These are phyloP conservation scores for Calcarisporium arbuscula DNA, from an alignment of 2,329 filamentous ascomycete species.

Conservation along the genomic window DNA sequence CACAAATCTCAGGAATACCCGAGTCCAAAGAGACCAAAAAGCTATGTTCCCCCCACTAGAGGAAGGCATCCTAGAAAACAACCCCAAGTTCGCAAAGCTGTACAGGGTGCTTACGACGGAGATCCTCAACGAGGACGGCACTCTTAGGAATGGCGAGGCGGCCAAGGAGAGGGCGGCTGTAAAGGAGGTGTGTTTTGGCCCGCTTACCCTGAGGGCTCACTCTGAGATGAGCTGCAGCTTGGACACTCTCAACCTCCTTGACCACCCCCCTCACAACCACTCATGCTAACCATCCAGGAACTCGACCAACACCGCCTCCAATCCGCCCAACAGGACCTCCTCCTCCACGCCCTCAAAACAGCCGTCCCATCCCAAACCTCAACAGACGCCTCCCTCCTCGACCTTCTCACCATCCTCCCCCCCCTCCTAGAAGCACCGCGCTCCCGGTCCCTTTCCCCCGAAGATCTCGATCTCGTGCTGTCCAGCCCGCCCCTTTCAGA, in stretches of 20 bases:
- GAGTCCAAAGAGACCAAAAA: slow-evolving; percentile 10
- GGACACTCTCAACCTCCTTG: not conserved
- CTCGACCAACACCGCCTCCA: slow-evolving; percentile 42
- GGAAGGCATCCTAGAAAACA: slow-evolving; percentile 44
- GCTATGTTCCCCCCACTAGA: slow-evolving; percentile 55
- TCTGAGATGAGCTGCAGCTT: not conserved
- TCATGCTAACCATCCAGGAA: slow-evolving; percentile 28
- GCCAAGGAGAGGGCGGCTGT: slow-evolving; percentile 44
- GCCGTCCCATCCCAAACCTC: slow-evolving; percentile 26
- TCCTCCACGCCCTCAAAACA: slow-evolving; percentile 43
- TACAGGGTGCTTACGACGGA: slow-evolving; percentile 48
- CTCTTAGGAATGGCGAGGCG: slow-evolving; percentile 45
- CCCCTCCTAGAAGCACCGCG: slow-evolving; percentile 36
- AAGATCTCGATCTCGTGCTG: slow-evolving; percentile 38
- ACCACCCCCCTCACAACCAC: not conserved
- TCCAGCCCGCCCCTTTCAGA: slow-evolving; percentile 42
- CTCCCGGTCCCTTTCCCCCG: slow-evolving; percentile 27
- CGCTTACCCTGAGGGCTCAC: not conserved
- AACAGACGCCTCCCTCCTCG: slow-evolving; percentile 28
- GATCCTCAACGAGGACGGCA: slow-evolving; percentile 51
- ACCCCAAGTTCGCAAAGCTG: slow-evolving; percentile 54
- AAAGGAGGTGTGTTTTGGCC: slow-evolving; percentile 35
- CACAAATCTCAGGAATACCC: too few relatives aligned
- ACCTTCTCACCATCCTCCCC: slow-evolving; percentile 50
- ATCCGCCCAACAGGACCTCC: slow-evolving; percentile 43